Evolutionary conservation across 805 yeast genomes (phyloP).

Genomic region (Candida fluviatilis): DNA sequence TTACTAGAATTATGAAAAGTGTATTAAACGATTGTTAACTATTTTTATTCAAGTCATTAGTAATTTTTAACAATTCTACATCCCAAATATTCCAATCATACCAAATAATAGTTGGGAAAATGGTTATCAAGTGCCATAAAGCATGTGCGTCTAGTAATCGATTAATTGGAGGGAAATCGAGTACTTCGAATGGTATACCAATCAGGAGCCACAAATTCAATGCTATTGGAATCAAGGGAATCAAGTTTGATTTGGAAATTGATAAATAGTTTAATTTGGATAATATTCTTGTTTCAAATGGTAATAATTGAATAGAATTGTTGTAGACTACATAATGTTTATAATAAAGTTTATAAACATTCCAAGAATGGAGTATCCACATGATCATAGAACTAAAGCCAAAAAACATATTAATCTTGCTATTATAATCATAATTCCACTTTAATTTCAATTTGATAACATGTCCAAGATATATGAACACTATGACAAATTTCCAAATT

Average conservation of each 20-base stretch:
- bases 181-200: conserved; percentile 31
- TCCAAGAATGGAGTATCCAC: conserved; percentile 32
- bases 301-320: conserved; percentile 35
- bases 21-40: conserved; percentile 1
- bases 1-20: too few relatives aligned
- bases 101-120: conserved; percentile 74
- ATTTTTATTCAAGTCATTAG: conserved; percentile 5
- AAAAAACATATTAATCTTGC: conserved; percentile 24
- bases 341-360: conserved; percentile 13
- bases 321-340: conserved; percentile 19
- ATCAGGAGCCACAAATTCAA: conserved; percentile 29
- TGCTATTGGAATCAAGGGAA: conserved; percentile 33
- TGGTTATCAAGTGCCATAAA: conserved; percentile 87
- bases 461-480: conserved; percentile 21
- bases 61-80: conserved; percentile 26
- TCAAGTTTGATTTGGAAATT: conserved; percentile 18
- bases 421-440: conserved; percentile 41
- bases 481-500: conserved; percentile 16
- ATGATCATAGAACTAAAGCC: conserved; percentile 26
- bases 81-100: conserved; percentile 57
- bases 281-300: conserved; percentile 34
- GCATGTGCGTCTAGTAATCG: conserved; percentile 75
- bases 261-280: conserved; percentile 27
- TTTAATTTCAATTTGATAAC: conserved; percentile 19
- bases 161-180: conserved; percentile 31